phyloP scores from a whole-genome alignment of 2,329 filamentous ascomycete species.

The Diaporthe sp. region DNA sequence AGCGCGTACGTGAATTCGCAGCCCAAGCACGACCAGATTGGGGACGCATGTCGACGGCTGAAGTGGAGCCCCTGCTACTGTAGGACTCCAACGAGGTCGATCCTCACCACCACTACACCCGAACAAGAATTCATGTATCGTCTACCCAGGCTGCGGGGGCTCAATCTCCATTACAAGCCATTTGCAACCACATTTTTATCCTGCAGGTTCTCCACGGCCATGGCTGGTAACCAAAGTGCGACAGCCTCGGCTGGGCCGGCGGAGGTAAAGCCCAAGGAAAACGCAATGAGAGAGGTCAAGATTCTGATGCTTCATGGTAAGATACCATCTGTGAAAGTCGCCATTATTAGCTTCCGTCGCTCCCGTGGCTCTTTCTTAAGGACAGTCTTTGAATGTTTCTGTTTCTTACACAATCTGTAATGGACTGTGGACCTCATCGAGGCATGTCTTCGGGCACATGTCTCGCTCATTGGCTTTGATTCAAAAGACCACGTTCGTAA shows the following conservation, averaged over 20 bases:
- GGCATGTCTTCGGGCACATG: background rate
- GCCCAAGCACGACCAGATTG: background rate
- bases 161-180: background rate
- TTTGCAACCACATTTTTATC: background rate
- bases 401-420: background rate
- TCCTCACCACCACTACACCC: background rate
- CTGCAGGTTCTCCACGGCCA: conserved; percentile 25
- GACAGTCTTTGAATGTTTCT: background rate
- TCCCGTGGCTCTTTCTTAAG: background rate
- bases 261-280: conserved; percentile 49
- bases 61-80: conserved; percentile 17
- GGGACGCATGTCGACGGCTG: conserved; percentile 10
- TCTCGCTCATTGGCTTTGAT: conserved; percentile 10
- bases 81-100: background rate
- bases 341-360: background rate
- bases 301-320: conserved; percentile 84
- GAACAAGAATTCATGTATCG: conserved; percentile 25
- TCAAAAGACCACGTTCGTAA: background rate
- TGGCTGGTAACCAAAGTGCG: conserved; percentile 21
- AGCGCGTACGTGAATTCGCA: background rate
- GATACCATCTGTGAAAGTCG: conserved; percentile 32
- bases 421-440: background rate
- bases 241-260: background rate
- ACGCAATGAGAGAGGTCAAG: conserved; percentile 68
- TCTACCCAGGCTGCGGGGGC: background rate